These are phyloP conservation scores for Articulospora tetracladia DNA, from an alignment of 495 filamentous ascomycete genomes.

Conservation along the genomic window DNA sequence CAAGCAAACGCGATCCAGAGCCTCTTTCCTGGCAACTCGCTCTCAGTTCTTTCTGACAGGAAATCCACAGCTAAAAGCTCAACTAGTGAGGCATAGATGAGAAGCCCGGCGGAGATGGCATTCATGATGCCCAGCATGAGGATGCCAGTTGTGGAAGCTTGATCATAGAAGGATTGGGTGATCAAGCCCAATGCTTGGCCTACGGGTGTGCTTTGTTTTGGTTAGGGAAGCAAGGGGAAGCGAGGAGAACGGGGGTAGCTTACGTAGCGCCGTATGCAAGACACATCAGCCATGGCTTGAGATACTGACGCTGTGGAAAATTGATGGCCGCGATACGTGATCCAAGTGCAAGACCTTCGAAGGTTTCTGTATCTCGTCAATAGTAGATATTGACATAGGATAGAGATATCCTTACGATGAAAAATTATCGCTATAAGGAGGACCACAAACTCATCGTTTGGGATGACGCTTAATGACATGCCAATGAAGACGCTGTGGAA, in stretches of 20 bases:
- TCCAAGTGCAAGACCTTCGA: constrained; percentile 66
- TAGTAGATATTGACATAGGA: neutral
- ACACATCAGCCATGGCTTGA: constrained; percentile 61
- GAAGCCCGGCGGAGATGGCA: constrained; percentile 60
- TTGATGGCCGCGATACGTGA: constrained; percentile 56
- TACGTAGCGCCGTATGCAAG: constrained; percentile 53
- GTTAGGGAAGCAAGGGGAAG: neutral
- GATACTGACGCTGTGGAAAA: constrained; percentile 37
- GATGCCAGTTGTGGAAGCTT: constrained; percentile 57
- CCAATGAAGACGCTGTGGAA: constrained; percentile 65
- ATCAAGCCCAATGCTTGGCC: constrained; percentile 57
- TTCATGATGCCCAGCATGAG: constrained; percentile 68
- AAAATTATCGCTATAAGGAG: constrained; percentile 66
- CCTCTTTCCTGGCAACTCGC: constrained; percentile 39
- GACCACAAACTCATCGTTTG: constrained; percentile 59
- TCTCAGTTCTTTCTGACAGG: constrained; percentile 49
- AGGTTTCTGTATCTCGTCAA: constrained; percentile 40
- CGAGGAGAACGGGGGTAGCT: neutral
- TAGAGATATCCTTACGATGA: constrained; percentile 36
- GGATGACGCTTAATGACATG: constrained; percentile 59
- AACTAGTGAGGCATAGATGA: constrained; percentile 59
- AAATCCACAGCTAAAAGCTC: constrained; percentile 64
- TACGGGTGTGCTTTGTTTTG: constrained; percentile 36
- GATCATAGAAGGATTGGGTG: constrained; percentile 57
- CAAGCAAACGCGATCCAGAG: constrained; percentile 36